Conservation (phyloP, 306 rosid species). For the Cucurbita argyrosperma region DNA sequence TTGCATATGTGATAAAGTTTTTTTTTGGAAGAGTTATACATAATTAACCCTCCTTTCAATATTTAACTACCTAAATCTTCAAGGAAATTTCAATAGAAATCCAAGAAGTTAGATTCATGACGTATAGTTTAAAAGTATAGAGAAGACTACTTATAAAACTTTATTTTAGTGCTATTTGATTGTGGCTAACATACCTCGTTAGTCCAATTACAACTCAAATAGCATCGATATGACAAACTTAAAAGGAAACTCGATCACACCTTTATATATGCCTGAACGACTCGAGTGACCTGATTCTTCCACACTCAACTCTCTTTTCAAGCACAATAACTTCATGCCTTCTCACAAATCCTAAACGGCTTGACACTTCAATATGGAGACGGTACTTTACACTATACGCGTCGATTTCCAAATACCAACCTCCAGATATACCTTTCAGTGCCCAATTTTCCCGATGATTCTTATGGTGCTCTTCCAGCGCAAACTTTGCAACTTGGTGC, state of each 20-base stretch:
- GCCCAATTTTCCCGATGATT: not conserved
- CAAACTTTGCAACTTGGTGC: not conserved
- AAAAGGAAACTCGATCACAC: too few relatives aligned
- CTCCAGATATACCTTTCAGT: not conserved
- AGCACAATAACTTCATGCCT: not conserved
- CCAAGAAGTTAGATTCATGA: too few relatives aligned
- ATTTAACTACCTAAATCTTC: too few relatives aligned
- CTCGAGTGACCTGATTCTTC: not conserved
- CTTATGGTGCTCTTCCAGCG: not conserved
- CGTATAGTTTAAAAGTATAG: too few relatives aligned
- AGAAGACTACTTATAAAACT: not conserved
- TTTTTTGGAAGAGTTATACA: too few relatives aligned
- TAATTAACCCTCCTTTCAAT: too few relatives aligned
- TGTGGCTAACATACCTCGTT: not conserved
- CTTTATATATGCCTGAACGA: not conserved
- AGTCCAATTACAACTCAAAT: not conserved
- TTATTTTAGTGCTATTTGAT: not conserved
- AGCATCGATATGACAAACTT: too few relatives aligned
- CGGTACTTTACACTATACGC: not conserved
- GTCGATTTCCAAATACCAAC: not conserved
- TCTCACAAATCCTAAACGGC: not conserved
- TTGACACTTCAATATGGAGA: not conserved
- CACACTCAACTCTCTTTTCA: not conserved
- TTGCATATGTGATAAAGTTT: too few relatives aligned
- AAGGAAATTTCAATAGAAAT: too few relatives aligned